A percentile compares a stretch with the other conserved stretches of the same genome.
phyloP scores from a whole-genome alignment of 345 rosid genomes.

The Citrus cavaleriei region DNA sequence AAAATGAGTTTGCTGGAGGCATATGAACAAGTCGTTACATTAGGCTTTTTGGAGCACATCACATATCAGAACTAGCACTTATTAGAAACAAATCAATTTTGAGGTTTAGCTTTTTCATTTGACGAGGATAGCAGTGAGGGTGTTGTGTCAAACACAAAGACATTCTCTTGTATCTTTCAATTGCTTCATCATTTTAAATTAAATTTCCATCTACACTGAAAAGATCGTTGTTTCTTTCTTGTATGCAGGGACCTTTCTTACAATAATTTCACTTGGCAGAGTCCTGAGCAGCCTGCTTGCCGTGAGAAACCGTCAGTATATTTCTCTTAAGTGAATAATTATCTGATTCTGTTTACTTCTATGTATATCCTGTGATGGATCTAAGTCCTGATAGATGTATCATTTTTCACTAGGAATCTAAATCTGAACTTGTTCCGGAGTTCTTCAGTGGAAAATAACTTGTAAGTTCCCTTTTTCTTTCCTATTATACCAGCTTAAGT shows the following conservation, averaged over 20 bases:
- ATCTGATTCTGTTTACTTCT: slow-evolving; percentile 3
- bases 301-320: slow-evolving; percentile 41
- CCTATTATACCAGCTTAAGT: not conserved
- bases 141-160: not conserved
- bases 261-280: slow-evolving; percentile 58
- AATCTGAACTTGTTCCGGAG: slow-evolving; percentile 46
- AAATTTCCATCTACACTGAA: not conserved
- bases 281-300: slow-evolving; percentile 47
- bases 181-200: not conserved
- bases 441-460: slow-evolving; percentile 23
- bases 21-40: not conserved
- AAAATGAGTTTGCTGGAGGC: not conserved
- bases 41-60: not conserved
- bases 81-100: not conserved
- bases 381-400: slow-evolving; percentile 7
- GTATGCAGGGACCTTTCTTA: slow-evolving; percentile 72
- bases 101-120: not conserved
- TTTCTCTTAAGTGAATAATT: not conserved
- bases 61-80: not conserved
- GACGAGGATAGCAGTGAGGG: not conserved
- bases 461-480: slow-evolving; percentile 27
- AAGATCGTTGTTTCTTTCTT: not conserved
- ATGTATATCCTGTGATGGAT: not conserved
- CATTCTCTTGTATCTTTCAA: not conserved
- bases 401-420: slow-evolving; percentile 22